phyloP scores from a whole-genome alignment of 495 filamentous ascomycete genomes.

The Trichoderma virens region DNA sequence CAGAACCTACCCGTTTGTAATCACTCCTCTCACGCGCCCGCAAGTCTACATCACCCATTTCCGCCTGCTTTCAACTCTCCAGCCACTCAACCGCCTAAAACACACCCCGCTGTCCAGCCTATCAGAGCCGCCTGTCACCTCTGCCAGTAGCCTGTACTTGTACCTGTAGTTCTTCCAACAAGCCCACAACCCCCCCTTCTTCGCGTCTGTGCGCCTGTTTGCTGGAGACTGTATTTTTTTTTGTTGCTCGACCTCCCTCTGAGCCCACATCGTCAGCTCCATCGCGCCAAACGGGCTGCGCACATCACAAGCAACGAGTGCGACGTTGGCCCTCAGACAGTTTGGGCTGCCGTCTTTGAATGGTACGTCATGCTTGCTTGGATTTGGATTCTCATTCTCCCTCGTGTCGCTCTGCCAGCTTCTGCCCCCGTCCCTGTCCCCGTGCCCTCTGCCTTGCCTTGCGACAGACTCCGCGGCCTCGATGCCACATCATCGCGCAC shows the following conservation, averaged over 20 bases:
- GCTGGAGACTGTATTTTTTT: conserved; percentile 6
- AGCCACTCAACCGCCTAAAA: not conserved
- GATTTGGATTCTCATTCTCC: too few species aligned
- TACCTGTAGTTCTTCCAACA: not conserved
- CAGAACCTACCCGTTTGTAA: too few species aligned
- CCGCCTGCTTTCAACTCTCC: not conserved
- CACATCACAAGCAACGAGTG: conserved; percentile 6
- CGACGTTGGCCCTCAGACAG: conserved; percentile 9
- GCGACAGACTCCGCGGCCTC: not conserved
- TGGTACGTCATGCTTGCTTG: conserved; percentile 8
- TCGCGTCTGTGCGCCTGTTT: conserved; percentile 9
- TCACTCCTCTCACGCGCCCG: not conserved
- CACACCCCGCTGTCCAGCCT: not conserved
- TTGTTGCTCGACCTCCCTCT: conserved; percentile 8
- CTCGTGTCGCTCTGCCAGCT: too few species aligned
- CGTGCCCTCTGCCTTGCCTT: not conserved
- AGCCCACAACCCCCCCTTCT: conserved; percentile 3
- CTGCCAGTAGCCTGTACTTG: not conserved
- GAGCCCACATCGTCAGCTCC: conserved; percentile 7
- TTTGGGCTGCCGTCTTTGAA: conserved; percentile 9
- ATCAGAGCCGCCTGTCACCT: not conserved
- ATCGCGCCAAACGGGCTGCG: conserved; percentile 4
- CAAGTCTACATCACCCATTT: not conserved
- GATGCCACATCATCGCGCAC: not conserved
- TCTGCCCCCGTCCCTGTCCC: not conserved